Base-by-base conservation (phyloP, 768 basidiomycete species). In the Pisolithus tinctorius region DNA sequence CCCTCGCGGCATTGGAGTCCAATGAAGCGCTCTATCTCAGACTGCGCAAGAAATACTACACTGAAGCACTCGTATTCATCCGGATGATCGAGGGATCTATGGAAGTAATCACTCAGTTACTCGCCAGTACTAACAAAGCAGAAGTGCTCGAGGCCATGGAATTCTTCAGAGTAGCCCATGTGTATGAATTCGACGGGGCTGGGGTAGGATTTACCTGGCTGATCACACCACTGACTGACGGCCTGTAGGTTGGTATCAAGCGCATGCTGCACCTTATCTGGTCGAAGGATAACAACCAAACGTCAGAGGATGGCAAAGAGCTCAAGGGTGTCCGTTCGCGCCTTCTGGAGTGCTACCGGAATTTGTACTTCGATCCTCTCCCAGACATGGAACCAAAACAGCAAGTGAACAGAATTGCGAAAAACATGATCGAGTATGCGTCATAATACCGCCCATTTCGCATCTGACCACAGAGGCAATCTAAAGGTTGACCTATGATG, bases 181-280 rank as follows among this genome's bases (percentile, higher is more conserved):
- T 86, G 61, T 96, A 94, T 62, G 74, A 89, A 58, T 80, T 98
- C 47, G 76, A 82, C 38, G 76, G 79, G 36, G 86, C 94, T 2
- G 82, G 88, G 67, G 89, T 90, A 42, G 38, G 74, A 11, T 6
- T 6, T 6, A 10, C 45, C 27, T 48, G 8, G 29, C 6, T 4
- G 1, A 37, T 45, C 26, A 23, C 26, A 29, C 1, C 5, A 41
- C 16, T 29, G 25, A 53, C 54, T 58, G 5, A 64, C 29, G 4
- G 9, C 30, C 11, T 42, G 30, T 57, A 95, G 92, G 69, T 71
- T 13, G 96, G 96, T 0, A 85, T 99, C 62, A 93, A 88, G 73
- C 91, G 85, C 61, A 97, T 98, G 95, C 65, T 99, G 13, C 96
- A 98, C 66, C 75, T 99, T 25, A 90, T 99, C 58, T 98, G 96